Evolutionary conservation across 176 grass and related monocot species (phyloP).

Genomic region (Musa itinerans): DNA sequence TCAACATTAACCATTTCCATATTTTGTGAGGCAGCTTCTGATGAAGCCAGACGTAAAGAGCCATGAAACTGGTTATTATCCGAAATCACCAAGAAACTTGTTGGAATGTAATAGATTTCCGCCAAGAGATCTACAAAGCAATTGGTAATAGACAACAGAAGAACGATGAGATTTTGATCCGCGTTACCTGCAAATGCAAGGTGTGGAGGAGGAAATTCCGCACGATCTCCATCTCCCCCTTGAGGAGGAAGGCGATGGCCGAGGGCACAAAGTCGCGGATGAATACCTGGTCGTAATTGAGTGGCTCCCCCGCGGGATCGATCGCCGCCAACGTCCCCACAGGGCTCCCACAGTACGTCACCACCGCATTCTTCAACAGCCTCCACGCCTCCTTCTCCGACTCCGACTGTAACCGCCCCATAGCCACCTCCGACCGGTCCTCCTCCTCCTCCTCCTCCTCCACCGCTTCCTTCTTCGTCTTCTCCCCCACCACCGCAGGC

Average conservation of each 20-base stretch:
- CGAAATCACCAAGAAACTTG: too few relatives aligned
- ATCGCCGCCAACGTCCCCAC: slow-evolving; percentile 18
- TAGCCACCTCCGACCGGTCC: background rate
- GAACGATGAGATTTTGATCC: slow-evolving; percentile 17
- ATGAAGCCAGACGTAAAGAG: too few relatives aligned
- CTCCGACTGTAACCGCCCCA: background rate
- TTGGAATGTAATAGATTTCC: background rate
- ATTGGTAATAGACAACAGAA: background rate
- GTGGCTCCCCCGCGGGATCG: background rate
- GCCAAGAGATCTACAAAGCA: background rate
- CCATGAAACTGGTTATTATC: too few relatives aligned
- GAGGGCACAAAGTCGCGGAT: slow-evolving; percentile 95
- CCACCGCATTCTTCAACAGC: slow-evolving; percentile 19
- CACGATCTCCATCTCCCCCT: slow-evolving; percentile 94
- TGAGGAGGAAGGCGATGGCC: slow-evolving; percentile 86
- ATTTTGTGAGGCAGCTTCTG: too few relatives aligned
- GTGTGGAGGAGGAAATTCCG: slow-evolving; percentile 96
- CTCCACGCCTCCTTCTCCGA: slow-evolving; percentile 15
- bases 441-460: background rate
- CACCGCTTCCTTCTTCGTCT: background rate
- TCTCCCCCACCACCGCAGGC: background rate
- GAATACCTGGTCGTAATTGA: slow-evolving; percentile 51
- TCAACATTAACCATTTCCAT: too few relatives aligned
- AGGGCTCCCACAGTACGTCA: slow-evolving; percentile 15
- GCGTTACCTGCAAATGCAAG: slow-evolving; percentile 80